phyloP scores from a whole-genome alignment of 768 basidiomycete species.

The Crepidotus variabilis region DNA sequence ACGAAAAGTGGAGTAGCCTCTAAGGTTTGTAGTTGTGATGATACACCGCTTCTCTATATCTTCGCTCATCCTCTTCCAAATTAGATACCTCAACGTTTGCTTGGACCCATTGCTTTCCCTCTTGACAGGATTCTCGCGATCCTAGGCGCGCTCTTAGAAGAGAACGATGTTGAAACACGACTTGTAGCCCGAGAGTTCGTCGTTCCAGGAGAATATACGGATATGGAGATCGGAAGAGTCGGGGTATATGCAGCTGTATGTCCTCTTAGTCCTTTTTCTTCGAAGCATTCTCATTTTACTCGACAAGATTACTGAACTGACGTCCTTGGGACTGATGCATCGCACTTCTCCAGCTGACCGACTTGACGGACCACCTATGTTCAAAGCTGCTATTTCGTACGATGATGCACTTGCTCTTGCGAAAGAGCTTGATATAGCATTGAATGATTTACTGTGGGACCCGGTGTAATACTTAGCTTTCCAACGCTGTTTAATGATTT shows the following conservation, averaged over 20 bases:
- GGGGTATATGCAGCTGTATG: constrained; percentile 58
- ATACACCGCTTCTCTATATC: background rate
- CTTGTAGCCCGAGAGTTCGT: constrained; percentile 42
- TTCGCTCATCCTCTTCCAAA: background rate
- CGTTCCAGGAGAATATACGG: constrained; percentile 68
- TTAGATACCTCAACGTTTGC: constrained; percentile 71
- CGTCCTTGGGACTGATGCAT: constrained; percentile 61
- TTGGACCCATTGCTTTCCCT: constrained; percentile 76
- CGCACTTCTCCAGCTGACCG: constrained; percentile 58
- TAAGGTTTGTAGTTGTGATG: constrained; percentile 32
- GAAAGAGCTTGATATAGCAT: constrained; percentile 51
- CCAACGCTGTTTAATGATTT: too few relatives aligned
- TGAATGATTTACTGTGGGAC: constrained; percentile 74
- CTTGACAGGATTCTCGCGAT: constrained; percentile 80
- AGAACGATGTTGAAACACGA: constrained; percentile 56
- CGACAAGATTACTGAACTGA: constrained; percentile 63
- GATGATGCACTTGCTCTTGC: constrained; percentile 52
- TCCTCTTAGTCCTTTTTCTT: constrained; percentile 7
- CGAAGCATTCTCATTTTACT: background rate
- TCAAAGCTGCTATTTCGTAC: constrained; percentile 71
- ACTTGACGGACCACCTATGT: constrained; percentile 66
- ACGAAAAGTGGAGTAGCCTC: constrained; percentile 36
- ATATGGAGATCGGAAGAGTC: constrained; percentile 65
- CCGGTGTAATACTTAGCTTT: constrained; percentile 24
- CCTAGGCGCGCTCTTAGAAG: constrained; percentile 72